A percentile compares a stretch with the other conserved stretches of the same genome.
phyloP scores from a whole-genome alignment of 768 basidiomycete genomes.

The Tricholoma furcatifolium region DNA sequence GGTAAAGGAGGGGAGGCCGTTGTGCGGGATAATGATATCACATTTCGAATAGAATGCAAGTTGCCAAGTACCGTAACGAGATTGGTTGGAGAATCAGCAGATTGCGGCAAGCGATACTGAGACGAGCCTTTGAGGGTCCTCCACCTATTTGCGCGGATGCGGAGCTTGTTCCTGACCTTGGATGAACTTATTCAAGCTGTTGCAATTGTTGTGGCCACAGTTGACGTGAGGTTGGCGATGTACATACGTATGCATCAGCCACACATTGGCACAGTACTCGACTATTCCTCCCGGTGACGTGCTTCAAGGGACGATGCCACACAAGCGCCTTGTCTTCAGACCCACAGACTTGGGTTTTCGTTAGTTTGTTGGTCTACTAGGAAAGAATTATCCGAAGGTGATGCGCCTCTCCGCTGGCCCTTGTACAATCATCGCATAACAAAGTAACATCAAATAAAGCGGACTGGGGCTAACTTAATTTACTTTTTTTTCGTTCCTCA shows the following conservation, averaged over 20 bases:
- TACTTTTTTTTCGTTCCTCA: not conserved
- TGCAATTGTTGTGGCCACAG: no score
- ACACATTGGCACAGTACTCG: not conserved
- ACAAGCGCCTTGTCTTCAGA: not conserved
- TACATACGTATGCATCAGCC: no score
- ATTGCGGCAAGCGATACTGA: not conserved
- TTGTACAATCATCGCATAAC: not conserved
- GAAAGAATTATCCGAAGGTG: not conserved
- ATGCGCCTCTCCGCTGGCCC: not conserved
- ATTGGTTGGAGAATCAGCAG: no score
- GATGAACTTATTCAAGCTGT: not conserved
- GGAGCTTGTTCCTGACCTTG: not conserved
- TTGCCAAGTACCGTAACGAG: no score
- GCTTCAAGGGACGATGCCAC: constrained; percentile 7
- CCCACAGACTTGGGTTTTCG: not conserved
- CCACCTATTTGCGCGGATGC: not conserved
- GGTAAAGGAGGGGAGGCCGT: no score
- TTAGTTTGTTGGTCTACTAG: not conserved
- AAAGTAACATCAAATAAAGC: constrained; percentile 9
- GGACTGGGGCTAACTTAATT: constrained; percentile 8
- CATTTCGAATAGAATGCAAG: no score
- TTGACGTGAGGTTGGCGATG: no score
- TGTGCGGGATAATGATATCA: no score
- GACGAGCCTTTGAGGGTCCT: not conserved
- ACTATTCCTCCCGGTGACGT: not conserved